Base-by-base conservation (phyloP, 768 basidiomycete genomes). In the Candolleomyces aberdarensis region DNA sequence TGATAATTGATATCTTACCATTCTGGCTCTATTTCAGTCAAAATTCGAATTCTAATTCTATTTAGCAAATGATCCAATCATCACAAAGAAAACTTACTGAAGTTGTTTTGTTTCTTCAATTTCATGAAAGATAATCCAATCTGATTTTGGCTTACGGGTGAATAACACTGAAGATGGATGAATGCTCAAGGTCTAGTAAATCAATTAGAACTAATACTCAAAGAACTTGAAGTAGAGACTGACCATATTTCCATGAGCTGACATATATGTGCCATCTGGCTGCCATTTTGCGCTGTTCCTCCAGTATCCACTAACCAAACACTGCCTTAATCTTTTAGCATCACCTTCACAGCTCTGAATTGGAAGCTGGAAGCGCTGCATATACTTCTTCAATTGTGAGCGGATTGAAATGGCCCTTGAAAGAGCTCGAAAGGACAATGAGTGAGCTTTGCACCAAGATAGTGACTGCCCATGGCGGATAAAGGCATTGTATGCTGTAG, bases 81-180 rank as follows among this genome's bases (percentile, higher is more conserved):
- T 13, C 36, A 41, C 1, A 41, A 29, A 47, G 5, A 71, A 47
- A 19, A 26, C 91, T 67, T 66, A 92, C 92, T 92, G 96, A 46
- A 87, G 88, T 70, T 95, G 97, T 65, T 94, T 96, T 0, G 97
- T 98, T 73, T 98, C 96, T 67, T 98, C 89, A 78, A 97, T 87
- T 71, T 98, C 95, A 67, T 98, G 94, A 69, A 89, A 98, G 9
- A 99, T 79, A 3, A 99, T 92, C 93, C 94, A 98, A 7, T 92
- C 92, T 0, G 90, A 89, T 22, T 87, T 83, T 9, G 97, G 92
- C 68, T 92, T 95, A 47, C 97, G 78, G 0, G 94, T 97, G 70
- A 98, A 98, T 56, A 98, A 76, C 7, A 97, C 94, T 0, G 96
- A 97, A 7, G 88, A 93, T 0, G 97, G 96, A 72, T 98, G 96